Percentiles rank a stretch among this genome's conserved stretches.
These are phyloP conservation scores for Cercospora zeae-maydis DNA, from an alignment of 2,329 filamentous ascomycete species.

Conservation along the genomic window DNA sequence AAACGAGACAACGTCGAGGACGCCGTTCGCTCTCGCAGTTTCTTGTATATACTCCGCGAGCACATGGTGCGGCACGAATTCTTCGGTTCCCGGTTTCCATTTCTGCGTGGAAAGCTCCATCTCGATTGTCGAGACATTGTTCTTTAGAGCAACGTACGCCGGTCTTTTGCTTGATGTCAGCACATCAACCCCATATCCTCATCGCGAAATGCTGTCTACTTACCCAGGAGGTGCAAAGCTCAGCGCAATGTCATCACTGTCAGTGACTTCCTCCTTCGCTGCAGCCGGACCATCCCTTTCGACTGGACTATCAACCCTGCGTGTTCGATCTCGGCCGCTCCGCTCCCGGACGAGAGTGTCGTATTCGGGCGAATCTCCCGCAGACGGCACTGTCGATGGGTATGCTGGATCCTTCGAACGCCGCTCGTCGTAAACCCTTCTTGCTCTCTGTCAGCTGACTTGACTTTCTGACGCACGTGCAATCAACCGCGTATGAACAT, in stretches of 20 bases:
- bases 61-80: conserved; percentile 56
- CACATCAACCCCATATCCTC: neutral
- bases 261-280: neutral
- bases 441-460: conserved; percentile 8
- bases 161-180: conserved; percentile 30
- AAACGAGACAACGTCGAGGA: conserved; percentile 52
- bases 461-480: neutral
- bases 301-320: conserved; percentile 22
- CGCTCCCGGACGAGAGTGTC: conserved; percentile 1
- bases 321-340: neutral
- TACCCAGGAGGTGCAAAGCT: conserved; percentile 49
- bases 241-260: conserved; percentile 13
- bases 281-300: neutral
- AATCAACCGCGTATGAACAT: too few species aligned
- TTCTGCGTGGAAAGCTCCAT: conserved; percentile 48
- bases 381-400: conserved; percentile 39
- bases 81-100: conserved; percentile 59
- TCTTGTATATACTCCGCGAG: conserved; percentile 60
- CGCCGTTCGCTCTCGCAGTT: conserved; percentile 51
- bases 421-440: conserved; percentile 51
- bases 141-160: conserved; percentile 52
- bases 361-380: conserved; percentile 35
- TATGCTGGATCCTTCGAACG: conserved; percentile 49
- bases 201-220: conserved; percentile 23
- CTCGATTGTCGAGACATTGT: conserved; percentile 53